A percentile compares a stretch with the other conserved stretches of the same genome.
Evolutionary conservation across 2,329 filamentous ascomycete species (phyloP).

Genomic region (Chlorencoelia australis): DNA sequence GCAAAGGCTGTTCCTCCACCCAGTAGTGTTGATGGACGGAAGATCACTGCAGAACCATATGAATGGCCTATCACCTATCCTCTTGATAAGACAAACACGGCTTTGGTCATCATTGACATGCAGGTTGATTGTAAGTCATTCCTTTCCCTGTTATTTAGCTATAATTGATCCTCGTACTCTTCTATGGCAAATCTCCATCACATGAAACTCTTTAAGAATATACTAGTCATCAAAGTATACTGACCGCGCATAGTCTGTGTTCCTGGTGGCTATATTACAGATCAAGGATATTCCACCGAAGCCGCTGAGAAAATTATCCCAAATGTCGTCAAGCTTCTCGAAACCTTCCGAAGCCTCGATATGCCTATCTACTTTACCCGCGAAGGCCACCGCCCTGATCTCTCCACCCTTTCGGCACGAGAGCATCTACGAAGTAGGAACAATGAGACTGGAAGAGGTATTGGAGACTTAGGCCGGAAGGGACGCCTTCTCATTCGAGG

Average conservation of each 20-base stretch:
- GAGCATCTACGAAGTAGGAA: slow-evolving; percentile 43
- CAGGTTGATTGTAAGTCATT: slow-evolving; percentile 38
- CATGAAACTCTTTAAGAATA: not conserved
- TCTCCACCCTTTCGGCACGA: slow-evolving; percentile 45
- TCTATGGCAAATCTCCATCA: not conserved
- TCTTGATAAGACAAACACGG: slow-evolving; percentile 34
- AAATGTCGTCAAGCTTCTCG: slow-evolving; percentile 31
- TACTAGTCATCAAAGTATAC: not conserved
- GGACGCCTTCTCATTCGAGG: slow-evolving; percentile 49
- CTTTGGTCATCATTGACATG: slow-evolving; percentile 45
- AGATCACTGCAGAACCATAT: slow-evolving; percentile 25
- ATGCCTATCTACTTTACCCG: slow-evolving; percentile 40
- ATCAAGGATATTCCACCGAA: slow-evolving; percentile 35
- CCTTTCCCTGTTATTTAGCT: not conserved
- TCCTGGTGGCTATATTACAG: slow-evolving; percentile 37
- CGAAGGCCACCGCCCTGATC: slow-evolving; percentile 43
- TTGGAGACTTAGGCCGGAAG: slow-evolving; percentile 41
- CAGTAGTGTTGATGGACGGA: no score
- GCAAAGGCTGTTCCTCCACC: no score
- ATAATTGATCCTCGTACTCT: slow-evolving; percentile 1
- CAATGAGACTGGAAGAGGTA: slow-evolving; percentile 39
- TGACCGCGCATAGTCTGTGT: slow-evolving; percentile 29
- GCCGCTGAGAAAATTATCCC: slow-evolving; percentile 35
- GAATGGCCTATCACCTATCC: slow-evolving; percentile 31
- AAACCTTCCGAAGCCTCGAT: slow-evolving; percentile 30